phyloP scores from a whole-genome alignment of 2,329 filamentous ascomycete species.

The Xylaria sp. region DNA sequence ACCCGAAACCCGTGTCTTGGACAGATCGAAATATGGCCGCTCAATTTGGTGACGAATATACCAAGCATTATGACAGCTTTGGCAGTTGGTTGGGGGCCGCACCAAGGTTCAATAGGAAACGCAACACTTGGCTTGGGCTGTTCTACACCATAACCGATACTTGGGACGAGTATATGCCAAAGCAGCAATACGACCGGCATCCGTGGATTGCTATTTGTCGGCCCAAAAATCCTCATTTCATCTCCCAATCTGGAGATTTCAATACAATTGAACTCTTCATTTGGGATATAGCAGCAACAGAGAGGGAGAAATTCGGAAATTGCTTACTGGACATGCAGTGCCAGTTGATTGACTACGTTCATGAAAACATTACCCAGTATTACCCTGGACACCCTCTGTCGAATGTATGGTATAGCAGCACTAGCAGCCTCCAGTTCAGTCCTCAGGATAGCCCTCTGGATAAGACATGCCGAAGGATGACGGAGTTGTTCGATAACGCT shows the following conservation, averaged over 20 bases:
- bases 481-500: slow-evolving; percentile 48
- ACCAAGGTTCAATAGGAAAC: slow-evolving; percentile 5
- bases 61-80: slow-evolving; percentile 46
- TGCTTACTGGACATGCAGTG: slow-evolving; percentile 58
- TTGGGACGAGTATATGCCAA: slow-evolving; percentile 47
- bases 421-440: slow-evolving; percentile 43
- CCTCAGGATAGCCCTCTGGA: slow-evolving; percentile 53
- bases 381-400: slow-evolving; percentile 50
- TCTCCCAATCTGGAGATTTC: slow-evolving; percentile 40
- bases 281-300: slow-evolving; percentile 58
- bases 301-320: slow-evolving; percentile 35
- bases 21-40: slow-evolving; percentile 53
- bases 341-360: slow-evolving; percentile 54
- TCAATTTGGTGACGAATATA: slow-evolving; percentile 45
- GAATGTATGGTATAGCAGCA: slow-evolving; percentile 57
- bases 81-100: slow-evolving; percentile 51
- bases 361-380: slow-evolving; percentile 45
- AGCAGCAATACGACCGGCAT: slow-evolving; percentile 48
- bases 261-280: slow-evolving; percentile 60
- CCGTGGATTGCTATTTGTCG: slow-evolving; percentile 64
- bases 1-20: slow-evolving; percentile 55
- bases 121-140: slow-evolving; percentile 56
- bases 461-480: slow-evolving; percentile 53
- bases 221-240: slow-evolving; percentile 52
- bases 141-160: slow-evolving; percentile 61